Evolutionary conservation across 805 yeast genomes (phyloP).

Genomic region (Tetrapisispora fleetii): DNA sequence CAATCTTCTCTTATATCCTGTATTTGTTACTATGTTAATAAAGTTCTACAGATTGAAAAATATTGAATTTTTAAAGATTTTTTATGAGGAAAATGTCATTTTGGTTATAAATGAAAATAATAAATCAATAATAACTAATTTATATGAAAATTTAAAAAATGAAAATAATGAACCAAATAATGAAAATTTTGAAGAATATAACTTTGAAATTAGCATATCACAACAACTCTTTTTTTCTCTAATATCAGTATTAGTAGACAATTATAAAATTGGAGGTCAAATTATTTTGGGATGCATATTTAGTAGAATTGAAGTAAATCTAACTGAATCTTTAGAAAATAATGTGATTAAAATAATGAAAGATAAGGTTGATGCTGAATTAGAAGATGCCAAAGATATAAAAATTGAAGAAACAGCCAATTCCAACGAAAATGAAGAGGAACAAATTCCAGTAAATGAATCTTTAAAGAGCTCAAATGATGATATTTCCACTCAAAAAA

Average conservation of each 20-base stretch:
- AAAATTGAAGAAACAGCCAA: not conserved
- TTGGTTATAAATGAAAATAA: not conserved
- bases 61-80: not conserved
- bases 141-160: not conserved
- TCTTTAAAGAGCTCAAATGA: not conserved
- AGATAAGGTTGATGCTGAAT: not conserved
- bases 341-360: not conserved
- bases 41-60: not conserved
- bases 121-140: not conserved
- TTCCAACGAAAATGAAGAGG: not conserved
- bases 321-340: not conserved
- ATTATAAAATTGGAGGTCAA: constrained; percentile 80
- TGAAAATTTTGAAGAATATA: not conserved
- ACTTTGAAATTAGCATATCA: constrained; percentile 40
- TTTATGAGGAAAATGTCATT: not conserved
- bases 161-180: not conserved
- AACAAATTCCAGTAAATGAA: not conserved
- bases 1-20: constrained; percentile 72
- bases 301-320: not conserved
- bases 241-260: constrained; percentile 75
- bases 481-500: not conserved
- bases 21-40: constrained; percentile 20
- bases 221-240: constrained; percentile 74
- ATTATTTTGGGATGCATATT: not conserved
- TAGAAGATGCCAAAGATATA: not conserved